phyloP scores from a whole-genome alignment of 2,329 filamentous ascomycete species.

The Paraphoma chrysanthemicola region DNA sequence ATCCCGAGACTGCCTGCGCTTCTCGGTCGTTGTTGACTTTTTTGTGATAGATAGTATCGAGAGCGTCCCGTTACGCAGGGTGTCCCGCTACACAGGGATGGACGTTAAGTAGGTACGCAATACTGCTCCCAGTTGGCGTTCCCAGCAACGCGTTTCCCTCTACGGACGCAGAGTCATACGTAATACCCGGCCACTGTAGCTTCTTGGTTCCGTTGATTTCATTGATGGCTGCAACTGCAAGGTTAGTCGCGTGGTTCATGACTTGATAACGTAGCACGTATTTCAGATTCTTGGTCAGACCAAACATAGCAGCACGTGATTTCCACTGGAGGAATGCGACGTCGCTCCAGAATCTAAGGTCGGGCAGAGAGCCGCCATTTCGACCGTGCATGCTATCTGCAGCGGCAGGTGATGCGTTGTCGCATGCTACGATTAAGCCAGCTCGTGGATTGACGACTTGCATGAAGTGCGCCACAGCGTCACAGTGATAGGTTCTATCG shows the following conservation, averaged over 20 bases:
- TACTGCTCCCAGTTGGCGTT: slow-evolving; percentile 14
- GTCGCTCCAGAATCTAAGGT: slow-evolving; percentile 5
- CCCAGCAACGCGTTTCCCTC: slow-evolving; percentile 6
- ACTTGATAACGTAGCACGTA: background rate
- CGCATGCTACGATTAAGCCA: background rate
- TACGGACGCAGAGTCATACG: background rate
- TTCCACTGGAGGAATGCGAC: slow-evolving; percentile 11
- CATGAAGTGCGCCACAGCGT: background rate
- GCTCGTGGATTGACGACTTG: background rate
- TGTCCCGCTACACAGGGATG: too few species aligned
- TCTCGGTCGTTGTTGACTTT: too few species aligned
- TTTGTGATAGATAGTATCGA: too few species aligned
- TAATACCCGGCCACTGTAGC: background rate
- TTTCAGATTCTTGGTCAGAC: too few species aligned
- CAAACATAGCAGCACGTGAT: background rate
- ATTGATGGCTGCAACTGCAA: background rate
- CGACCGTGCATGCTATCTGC: background rate
- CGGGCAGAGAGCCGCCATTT: background rate
- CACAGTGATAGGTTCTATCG: background rate
- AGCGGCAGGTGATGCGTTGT: background rate
- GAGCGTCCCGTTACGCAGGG: too few species aligned
- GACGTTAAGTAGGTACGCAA: slow-evolving; percentile 15
- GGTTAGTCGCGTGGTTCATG: background rate
- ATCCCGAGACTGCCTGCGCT: too few species aligned
- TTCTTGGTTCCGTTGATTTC: background rate